A percentile compares a stretch with the other conserved stretches of the same genome.
These are phyloP conservation scores for Lachancea nothofagi DNA, from an alignment of 805 yeast genomes.

Conservation along the genomic window DNA sequence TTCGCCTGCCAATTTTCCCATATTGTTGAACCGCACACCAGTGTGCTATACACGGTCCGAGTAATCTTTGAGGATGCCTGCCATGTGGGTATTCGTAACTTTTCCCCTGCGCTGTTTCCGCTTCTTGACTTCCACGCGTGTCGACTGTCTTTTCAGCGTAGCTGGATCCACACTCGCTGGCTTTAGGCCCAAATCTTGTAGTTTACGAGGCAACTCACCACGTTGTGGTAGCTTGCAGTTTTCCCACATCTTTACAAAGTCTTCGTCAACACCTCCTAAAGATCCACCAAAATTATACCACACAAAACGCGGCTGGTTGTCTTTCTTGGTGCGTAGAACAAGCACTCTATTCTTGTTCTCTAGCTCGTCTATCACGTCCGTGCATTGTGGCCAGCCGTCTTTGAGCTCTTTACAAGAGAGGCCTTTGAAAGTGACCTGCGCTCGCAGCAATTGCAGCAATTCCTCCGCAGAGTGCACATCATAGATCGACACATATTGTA, in stretches of 20 bases:
- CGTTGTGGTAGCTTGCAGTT: conserved; percentile 72
- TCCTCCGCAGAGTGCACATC: conserved; percentile 80
- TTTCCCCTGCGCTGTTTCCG: conserved; percentile 91
- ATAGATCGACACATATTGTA: conserved; percentile 84
- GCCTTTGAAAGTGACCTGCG: conserved; percentile 85
- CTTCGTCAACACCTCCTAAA: conserved; percentile 59
- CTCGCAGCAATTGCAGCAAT: conserved; percentile 62
- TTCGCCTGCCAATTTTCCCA: neutral
- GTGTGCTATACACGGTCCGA: conserved; percentile 31
- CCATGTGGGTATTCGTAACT: conserved; percentile 94
- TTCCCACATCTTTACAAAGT: conserved; percentile 79
- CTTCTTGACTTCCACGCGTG: conserved; percentile 63
- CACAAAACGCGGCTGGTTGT: conserved; percentile 82
- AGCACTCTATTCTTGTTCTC: conserved; percentile 73
- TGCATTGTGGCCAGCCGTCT: conserved; percentile 87
- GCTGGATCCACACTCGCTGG: conserved; percentile 99
- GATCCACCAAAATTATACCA: conserved; percentile 87
- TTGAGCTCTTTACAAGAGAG: conserved; percentile 70
- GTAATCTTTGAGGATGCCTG: conserved; percentile 90
- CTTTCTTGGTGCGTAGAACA: conserved; percentile 87
- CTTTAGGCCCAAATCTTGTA: conserved; percentile 81
- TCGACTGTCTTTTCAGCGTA: conserved; percentile 60
- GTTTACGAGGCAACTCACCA: conserved; percentile 70
- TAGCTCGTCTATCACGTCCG: conserved; percentile 68
- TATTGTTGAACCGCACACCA: neutral